Base-by-base conservation (phyloP, 2,329 filamentous ascomycete genomes). In the Penicillium janthinellum region DNA sequence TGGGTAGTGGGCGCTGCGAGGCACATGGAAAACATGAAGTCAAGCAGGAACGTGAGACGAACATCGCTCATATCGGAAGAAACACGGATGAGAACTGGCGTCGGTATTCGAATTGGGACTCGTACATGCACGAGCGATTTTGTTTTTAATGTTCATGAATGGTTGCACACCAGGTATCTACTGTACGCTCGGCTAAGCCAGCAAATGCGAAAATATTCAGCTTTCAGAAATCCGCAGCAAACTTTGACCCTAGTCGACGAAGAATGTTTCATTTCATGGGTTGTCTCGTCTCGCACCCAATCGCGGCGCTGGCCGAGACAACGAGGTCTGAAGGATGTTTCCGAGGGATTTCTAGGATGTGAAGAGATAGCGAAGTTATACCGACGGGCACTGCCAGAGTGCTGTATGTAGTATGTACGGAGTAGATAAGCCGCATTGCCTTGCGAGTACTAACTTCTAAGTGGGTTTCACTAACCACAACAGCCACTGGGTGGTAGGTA, bases 141-240 rank as follows among this genome's bases (percentile, higher is more conserved):
- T 51, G 20, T 41, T 41, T 28, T 45, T 17, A 17, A 31, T 44
- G 53, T 41, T 39, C 20, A 17, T 34, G 17, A 20, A 35, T 34
- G 17, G n/a, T 38, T 28, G 28, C 22, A 41, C 34, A 49, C 44
- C 51, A 55, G n/a, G 28, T 48, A 48, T 34, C 45, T 28, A 28
- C 11, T 20, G 22, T 57, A 63, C 57, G 62, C 63, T 57, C 59
- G 35, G 61, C 51, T 50, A 62, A 60, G 62, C 56, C 50, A 64
- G 53, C 55, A 62, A 51, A 20, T 62, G 62, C 58, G 53, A 64
- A 60, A 14, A 45, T 22, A 44, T 17, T 38, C 44, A 47, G 41
- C 5, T 31, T 31, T 31, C 28, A 31, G 7, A 31, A 31, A 25
- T 25, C 20, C 20, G 20, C 25, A 25, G 25, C 25, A 25, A 31